Conservation (phyloP, 768 basidiomycete species). For the Serendipita sp. region DNA sequence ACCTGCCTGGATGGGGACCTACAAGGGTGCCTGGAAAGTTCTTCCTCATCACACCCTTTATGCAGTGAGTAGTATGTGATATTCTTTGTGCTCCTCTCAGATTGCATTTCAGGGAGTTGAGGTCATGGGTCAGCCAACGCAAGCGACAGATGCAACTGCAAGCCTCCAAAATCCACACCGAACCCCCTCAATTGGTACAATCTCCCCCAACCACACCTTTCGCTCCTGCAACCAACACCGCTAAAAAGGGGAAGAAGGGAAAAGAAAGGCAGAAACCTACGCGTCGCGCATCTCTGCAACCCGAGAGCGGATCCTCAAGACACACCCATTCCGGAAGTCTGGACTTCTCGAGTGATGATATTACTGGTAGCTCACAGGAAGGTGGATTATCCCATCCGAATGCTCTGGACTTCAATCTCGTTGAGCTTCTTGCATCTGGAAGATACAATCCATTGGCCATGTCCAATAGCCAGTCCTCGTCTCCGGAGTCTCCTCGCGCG, state of each 20-base stretch:
- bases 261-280: not conserved
- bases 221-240: not conserved
- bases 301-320: not conserved
- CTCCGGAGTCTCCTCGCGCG: not conserved
- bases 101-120: not conserved
- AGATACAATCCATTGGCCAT: not conserved
- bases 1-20: conserved; percentile 86
- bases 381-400: not conserved
- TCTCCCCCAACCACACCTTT: not conserved
- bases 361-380: not conserved
- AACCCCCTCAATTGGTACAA: not conserved
- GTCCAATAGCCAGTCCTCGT: not conserved
- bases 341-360: not conserved
- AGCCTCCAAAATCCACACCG: not conserved
- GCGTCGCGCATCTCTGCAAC: not conserved
- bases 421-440: not conserved
- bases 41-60: conserved; percentile 90
- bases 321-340: not conserved
- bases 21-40: conserved; percentile 55
- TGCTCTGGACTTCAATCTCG: not conserved
- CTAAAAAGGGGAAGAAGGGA: not conserved
- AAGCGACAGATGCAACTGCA: not conserved
- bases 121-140: not conserved
- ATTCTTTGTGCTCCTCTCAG: not conserved
- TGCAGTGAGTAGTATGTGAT: conserved; percentile 36